phyloP scores from a whole-genome alignment of 345 rosid genomes.

The Toxicodendron radicans region DNA sequence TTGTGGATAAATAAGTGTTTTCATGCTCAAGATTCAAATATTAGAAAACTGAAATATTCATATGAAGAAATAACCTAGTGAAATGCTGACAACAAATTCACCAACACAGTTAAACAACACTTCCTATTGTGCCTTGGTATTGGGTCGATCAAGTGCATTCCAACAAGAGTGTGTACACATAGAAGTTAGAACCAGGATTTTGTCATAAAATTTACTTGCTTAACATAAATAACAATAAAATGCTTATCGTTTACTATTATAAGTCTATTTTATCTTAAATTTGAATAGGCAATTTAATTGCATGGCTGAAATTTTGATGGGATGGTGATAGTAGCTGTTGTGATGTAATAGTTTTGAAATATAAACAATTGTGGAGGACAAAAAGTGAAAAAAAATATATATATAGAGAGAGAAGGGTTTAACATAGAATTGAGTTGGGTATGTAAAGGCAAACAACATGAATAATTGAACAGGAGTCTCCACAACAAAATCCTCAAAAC shows the following conservation, averaged over 20 bases:
- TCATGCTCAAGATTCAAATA: background rate
- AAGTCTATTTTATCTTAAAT: too few relatives aligned
- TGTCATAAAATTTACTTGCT: too few relatives aligned
- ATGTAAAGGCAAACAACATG: slow-evolving; percentile 5
- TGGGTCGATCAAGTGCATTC: slow-evolving; percentile 2
- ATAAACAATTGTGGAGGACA: background rate
- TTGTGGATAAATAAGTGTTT: background rate
- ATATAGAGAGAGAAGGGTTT: background rate
- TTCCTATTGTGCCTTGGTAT: background rate
- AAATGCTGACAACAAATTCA: slow-evolving; percentile 17
- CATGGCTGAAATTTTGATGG: background rate
- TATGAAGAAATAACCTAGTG: background rate
- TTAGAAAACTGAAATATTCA: background rate
- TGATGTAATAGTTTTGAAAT: background rate
- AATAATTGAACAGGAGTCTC: slow-evolving; percentile 14
- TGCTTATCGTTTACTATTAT: too few relatives aligned
- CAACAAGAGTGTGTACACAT: background rate
- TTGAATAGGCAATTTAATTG: background rate
- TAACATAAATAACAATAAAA: too few relatives aligned
- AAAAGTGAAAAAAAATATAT: background rate
- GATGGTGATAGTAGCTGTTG: background rate
- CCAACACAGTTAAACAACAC: slow-evolving; percentile 1
- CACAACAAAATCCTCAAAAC: slow-evolving; percentile 1
- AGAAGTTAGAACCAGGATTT: background rate
- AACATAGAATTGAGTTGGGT: background rate